These are phyloP conservation scores for Platanthera zijinensis DNA, from an alignment of 106 monocot species.

Conservation along the genomic window DNA sequence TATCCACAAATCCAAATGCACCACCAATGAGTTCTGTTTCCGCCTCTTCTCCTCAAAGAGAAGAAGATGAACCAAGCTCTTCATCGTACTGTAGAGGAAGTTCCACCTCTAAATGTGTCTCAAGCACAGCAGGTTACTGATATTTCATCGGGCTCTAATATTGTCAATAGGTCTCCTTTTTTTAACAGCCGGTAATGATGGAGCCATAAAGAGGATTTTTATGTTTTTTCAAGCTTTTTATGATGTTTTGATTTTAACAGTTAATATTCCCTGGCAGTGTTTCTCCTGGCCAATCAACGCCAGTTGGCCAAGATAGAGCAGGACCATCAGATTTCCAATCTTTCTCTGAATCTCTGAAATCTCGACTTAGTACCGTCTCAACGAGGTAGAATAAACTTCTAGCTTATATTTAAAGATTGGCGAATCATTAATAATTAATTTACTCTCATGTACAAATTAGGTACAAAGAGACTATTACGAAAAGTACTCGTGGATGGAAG, in stretches of 20 bases:
- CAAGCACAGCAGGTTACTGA: constrained; percentile 15
- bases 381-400: constrained; percentile 29
- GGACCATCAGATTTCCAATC: constrained; percentile 69
- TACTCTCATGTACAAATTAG: constrained; percentile 17
- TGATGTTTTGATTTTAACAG: not conserved
- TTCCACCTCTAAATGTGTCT: constrained; percentile 1
- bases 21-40: constrained; percentile 23
- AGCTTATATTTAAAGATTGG: not conserved
- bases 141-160: constrained; percentile 8
- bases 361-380: constrained; percentile 57
- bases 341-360: constrained; percentile 66
- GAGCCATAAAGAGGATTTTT: not conserved
- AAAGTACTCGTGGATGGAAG: constrained; percentile 72
- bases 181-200: constrained; percentile 21
- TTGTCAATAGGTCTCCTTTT: constrained; percentile 14
- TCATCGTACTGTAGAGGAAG: constrained; percentile 18
- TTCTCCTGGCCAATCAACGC: constrained; percentile 42
- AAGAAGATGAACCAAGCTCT: constrained; percentile 21
- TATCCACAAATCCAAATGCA: constrained; percentile 34
- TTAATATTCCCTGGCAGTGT: constrained; percentile 19
- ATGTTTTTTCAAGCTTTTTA: not conserved
- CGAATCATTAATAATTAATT: not conserved
- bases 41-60: constrained; percentile 26
- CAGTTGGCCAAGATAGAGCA: constrained; percentile 50
- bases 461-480: constrained; percentile 64